Evolutionary conservation across 1,284 basidiomycete species (phyloP).

Genomic region (Trametes polyzona): DNA sequence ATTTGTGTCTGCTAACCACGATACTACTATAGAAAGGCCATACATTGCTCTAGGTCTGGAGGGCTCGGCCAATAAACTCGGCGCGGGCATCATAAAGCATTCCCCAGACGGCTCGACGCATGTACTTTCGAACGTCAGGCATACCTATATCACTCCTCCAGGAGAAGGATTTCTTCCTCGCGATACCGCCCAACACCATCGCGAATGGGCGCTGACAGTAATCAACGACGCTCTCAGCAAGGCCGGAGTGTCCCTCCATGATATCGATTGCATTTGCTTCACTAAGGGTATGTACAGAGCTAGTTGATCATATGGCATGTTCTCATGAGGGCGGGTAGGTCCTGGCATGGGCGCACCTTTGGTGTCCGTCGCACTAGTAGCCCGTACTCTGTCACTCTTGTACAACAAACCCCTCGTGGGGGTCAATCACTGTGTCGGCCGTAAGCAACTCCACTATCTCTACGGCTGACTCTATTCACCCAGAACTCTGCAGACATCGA

Average conservation of each 20-base stretch:
- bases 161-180: constrained; percentile 96
- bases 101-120: constrained; percentile 65
- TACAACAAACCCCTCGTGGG: constrained; percentile 93
- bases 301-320: neutral
- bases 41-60: constrained; percentile 87
- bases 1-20: neutral
- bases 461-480: neutral
- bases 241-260: constrained; percentile 72
- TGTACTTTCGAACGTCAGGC: constrained; percentile 86
- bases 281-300: constrained; percentile 76
- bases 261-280: constrained; percentile 94
- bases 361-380: constrained; percentile 95
- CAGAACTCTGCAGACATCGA: constrained; percentile 82
- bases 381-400: constrained; percentile 87
- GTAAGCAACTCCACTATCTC: constrained; percentile 55
- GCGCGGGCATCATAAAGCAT: constrained; percentile 94
- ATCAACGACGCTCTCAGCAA: constrained; percentile 81
- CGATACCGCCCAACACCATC: constrained; percentile 96
- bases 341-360: constrained; percentile 99
- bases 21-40: constrained; percentile 56
- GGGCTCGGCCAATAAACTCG: constrained; percentile 97
- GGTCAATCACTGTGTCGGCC: constrained; percentile 98
- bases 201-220: constrained; percentile 88
- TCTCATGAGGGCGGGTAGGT: no score
- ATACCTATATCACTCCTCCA: constrained; percentile 98